Conservation (phyloP, 176 grass and related monocot genomes). For the Melocanna baccifera region DNA sequence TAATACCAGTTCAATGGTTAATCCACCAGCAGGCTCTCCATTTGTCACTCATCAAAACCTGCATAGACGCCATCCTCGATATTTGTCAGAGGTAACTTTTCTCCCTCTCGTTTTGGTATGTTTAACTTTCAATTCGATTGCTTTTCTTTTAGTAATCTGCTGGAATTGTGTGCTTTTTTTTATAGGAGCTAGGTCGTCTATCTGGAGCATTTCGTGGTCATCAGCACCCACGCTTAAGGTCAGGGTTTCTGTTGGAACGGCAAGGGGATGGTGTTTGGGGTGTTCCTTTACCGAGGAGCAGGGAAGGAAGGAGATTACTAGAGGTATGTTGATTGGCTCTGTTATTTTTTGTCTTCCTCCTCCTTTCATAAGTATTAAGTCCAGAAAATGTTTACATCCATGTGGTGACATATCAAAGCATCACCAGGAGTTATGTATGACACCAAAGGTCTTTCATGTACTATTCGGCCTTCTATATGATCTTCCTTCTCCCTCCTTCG, state of each 20-base stretch:
- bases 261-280: constrained; percentile 57
- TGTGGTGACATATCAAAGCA: neutral
- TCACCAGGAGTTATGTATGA: neutral
- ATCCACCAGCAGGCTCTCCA: constrained; percentile 34
- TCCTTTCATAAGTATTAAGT: neutral
- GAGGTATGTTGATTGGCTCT: constrained; percentile 39
- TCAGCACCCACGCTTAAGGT: constrained; percentile 47
- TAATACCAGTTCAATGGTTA: constrained; percentile 35
- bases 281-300: constrained; percentile 53
- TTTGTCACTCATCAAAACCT: constrained; percentile 44
- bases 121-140: neutral
- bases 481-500: neutral
- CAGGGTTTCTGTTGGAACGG: constrained; percentile 49
- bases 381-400: neutral
- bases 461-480: neutral
- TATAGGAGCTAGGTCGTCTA: constrained; percentile 47
- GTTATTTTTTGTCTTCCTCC: neutral
- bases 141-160: neutral
- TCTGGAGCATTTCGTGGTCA: constrained; percentile 48
- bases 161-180: constrained; percentile 2
- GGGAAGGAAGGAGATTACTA: constrained; percentile 63
- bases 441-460: neutral
- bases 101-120: neutral
- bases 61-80: constrained; percentile 40
- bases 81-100: constrained; percentile 39